Percentiles rank a stretch among this genome's conserved stretches.
These are phyloP conservation scores for Ceriops decandra DNA, from an alignment of 345 rosid genomes.

Conservation along the genomic window DNA sequence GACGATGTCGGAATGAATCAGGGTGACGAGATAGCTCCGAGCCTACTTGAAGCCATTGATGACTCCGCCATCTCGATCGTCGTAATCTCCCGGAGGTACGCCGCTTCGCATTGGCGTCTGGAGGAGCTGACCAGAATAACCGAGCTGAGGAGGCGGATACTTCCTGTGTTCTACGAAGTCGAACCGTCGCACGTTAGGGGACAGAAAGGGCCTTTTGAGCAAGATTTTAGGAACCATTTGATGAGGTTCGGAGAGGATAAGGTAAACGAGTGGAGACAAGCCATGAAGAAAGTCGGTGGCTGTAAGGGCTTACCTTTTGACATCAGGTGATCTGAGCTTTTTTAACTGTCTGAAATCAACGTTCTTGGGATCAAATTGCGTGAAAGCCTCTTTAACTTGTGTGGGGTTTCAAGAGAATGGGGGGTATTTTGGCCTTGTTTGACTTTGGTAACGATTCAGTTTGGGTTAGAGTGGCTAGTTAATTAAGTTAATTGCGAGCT, in stretches of 20 bases:
- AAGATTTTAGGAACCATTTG: conserved; percentile 26
- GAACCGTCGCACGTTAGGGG: conserved; percentile 48
- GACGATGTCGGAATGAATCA: conserved; percentile 37
- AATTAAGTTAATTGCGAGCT: too few species aligned
- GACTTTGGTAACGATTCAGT: too few species aligned
- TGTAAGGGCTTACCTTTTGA: conserved; percentile 25
- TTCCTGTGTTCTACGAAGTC: conserved; percentile 48
- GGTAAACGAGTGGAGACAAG: conserved; percentile 39
- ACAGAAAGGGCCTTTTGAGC: conserved; percentile 32
- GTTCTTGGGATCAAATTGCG: not conserved
- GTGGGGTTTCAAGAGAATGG: too few species aligned
- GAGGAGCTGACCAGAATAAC: conserved; percentile 46
- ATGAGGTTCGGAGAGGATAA: conserved; percentile 16
- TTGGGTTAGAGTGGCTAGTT: too few species aligned
- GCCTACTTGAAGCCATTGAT: conserved; percentile 37
- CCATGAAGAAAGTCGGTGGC: conserved; percentile 41
- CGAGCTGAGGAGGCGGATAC: conserved; percentile 29
- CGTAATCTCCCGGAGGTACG: conserved; percentile 37
- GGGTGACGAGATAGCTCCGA: conserved; percentile 42
- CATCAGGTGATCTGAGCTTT: conserved; percentile 9
- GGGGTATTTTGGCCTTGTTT: too few species aligned
- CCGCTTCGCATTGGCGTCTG: conserved; percentile 44
- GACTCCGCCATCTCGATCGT: conserved; percentile 49
- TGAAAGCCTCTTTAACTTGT: not conserved
- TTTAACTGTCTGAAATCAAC: not conserved